Evolutionary conservation across 495 filamentous ascomycete species (phyloP), one percentile per base, ranked within the genome.

Genomic region (Barbatosphaeria neglecta): DNA sequence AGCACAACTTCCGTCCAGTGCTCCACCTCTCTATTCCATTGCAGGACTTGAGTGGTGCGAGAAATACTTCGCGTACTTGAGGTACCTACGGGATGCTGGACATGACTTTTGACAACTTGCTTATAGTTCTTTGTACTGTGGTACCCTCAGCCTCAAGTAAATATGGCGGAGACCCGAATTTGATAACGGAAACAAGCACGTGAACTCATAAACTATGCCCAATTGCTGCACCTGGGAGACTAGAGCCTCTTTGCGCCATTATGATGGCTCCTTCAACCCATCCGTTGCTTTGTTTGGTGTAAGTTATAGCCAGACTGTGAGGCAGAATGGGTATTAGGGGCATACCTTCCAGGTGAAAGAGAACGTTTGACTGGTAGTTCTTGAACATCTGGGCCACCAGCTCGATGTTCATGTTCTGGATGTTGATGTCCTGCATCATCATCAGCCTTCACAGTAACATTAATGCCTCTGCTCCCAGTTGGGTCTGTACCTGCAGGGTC

Each of bases 321-420:
- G 6, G 45, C 17, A 43, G 23, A 24, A 7, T 2, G 2, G 16
- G 28, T 39, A 39, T 22, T 13, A 37, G 17, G 43, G 20, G 20
- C 66, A 45, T 73, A 93, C 92, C 92, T 80, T 97, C 93, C 22
- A 98, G 72, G 58, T 98, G 92, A 60, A 98, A 98, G 2, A 96
- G 72, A 13, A 98, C 92, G 57, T 96, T 98, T 4, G 87, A 94
- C 63, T 95, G 88, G 62, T 98, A 98, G 66, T 97, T 98, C 74
- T 96, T 95, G 72, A 97, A 98, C 92, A 98, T 98, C 64, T 97
- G 92, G 7, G 92, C 89, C 3, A 97, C 92, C 8, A 97, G 73
- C 67, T 97, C 92, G 5, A 95, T 86, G 60, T 97, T 90, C 88
- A 96, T 95, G 56, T 97, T 98, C 53, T 94, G 84, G 28, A 94